These are phyloP conservation scores for Umbelopsis sp. DNA, from an alignment of 192 early-diverging fungal genomes.

Conservation along the genomic window DNA sequence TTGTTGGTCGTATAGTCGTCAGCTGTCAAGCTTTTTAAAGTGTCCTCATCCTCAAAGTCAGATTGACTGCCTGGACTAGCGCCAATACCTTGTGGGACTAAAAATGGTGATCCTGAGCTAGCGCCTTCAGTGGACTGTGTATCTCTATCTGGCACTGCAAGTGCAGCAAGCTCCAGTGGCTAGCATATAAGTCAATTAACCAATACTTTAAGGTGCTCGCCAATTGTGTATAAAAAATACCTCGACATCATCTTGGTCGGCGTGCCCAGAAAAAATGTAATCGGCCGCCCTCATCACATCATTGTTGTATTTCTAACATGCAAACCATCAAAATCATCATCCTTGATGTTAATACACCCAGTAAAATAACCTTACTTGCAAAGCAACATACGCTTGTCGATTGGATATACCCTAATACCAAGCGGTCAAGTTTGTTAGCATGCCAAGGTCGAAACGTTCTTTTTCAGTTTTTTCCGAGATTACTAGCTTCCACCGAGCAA, in stretches of 20 bases:
- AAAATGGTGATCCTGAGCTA: background rate
- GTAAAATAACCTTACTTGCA: background rate
- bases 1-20: no score
- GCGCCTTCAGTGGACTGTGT: background rate
- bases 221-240: background rate
- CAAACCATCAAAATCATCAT: background rate
- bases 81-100: no score
- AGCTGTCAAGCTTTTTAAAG: no score
- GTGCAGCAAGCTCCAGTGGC: conserved; percentile 7
- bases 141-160: background rate
- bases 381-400: background rate
- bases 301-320: conserved; percentile 38
- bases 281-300: conserved; percentile 43
- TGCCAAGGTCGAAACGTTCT: background rate
- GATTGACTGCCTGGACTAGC: no score
- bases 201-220: background rate
- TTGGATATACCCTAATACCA: background rate
- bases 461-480: background rate
- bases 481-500: background rate
- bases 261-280: conserved; percentile 41
- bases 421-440: background rate
- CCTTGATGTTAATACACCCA: background rate
- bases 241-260: conserved; percentile 25
- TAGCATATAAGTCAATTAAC: background rate
- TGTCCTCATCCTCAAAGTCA: no score